Base-by-base conservation (phyloP, 225 moss, liverwort and hornwort species). In the Bryoerythrophyllum caledonicum region DNA sequence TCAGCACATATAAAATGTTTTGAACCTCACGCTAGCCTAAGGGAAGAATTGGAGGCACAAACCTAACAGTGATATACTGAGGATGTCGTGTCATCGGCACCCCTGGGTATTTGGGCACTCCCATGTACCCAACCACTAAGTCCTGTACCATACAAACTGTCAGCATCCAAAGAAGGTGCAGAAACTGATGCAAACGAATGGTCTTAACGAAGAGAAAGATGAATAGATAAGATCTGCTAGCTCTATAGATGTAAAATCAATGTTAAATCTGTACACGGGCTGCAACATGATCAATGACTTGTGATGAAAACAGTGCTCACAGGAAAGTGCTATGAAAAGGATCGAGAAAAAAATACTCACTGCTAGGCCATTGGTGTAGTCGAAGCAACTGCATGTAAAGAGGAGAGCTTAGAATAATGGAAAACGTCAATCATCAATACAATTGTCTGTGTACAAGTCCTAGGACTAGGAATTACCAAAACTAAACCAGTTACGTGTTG, bases 81-180 rank as follows among this genome's bases (percentile, higher is more conserved):
- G 99, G 99, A 92, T 99, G 99, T 67, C 89, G 87, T 46, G 95
- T 88, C 99, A 99, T 99, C 57, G 93, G 93, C 77, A 99, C 86
- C 35, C 97, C 97, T 46, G 82, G 76, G 84, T 86, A 92, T 72
- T 95, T 99, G 37, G 99, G 99, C 61, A 99, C 99, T 67, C 97
- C 99, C 99, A 99, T 99, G 60, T 99, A 99, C 72, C 99, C 99
- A 72, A 99, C 88, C 32, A 99, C 99, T 65, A 99, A 80, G 86
- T 99, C 99, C 95, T 93, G 86, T 35, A 46, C 48, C 71, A 65
- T 57, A 34, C 16, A 62, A 19, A 40, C 57, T 58, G 28, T 85
- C 61, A 78, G 62, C 13, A 73, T 70, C 26, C 69, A 69, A 60
- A 53, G 26, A 67, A 49, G 24, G 74, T 65, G 74, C 70, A 74